phyloP scores from a whole-genome alignment of 805 yeast species.

The Hanseniaspora jakobsenii region DNA sequence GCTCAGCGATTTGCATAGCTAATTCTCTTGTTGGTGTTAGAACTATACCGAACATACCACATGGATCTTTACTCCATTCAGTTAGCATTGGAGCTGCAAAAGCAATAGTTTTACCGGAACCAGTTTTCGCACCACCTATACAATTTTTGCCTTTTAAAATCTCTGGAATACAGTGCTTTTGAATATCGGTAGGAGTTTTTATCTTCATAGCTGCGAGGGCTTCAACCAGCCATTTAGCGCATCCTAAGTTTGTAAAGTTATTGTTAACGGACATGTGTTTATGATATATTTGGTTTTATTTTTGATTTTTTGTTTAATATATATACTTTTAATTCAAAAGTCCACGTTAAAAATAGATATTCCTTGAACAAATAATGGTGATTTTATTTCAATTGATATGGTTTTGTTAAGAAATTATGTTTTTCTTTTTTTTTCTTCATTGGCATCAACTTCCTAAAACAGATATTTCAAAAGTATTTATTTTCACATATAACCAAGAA shows the following conservation, averaged over 20 bases:
- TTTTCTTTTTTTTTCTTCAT: no score
- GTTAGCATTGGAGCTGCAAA: constrained; percentile 96
- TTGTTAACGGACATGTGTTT: constrained; percentile 1
- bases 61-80: constrained; percentile 89
- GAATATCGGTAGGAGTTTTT: constrained; percentile 73
- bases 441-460: no score
- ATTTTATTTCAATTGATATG: no score
- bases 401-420: no score
- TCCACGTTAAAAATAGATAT: no score
- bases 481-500: no score
- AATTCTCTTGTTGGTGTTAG: constrained; percentile 87
- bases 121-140: constrained; percentile 97
- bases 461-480: no score
- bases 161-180: constrained; percentile 75
- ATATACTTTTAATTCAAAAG: no score
- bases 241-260: constrained; percentile 52
- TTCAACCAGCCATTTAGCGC: constrained; percentile 77
- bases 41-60: constrained; percentile 79
- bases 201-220: constrained; percentile 74
- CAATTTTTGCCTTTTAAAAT: constrained; percentile 71
- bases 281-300: not conserved
- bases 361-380: no score
- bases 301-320: constrained; percentile 2
- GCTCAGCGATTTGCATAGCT: constrained; percentile 95
- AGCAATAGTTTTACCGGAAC: constrained; percentile 95